A percentile compares a stretch with the other conserved stretches of the same genome.
Conservation (phyloP, 441 rosid species). For the Adansonia gregorii region DNA sequence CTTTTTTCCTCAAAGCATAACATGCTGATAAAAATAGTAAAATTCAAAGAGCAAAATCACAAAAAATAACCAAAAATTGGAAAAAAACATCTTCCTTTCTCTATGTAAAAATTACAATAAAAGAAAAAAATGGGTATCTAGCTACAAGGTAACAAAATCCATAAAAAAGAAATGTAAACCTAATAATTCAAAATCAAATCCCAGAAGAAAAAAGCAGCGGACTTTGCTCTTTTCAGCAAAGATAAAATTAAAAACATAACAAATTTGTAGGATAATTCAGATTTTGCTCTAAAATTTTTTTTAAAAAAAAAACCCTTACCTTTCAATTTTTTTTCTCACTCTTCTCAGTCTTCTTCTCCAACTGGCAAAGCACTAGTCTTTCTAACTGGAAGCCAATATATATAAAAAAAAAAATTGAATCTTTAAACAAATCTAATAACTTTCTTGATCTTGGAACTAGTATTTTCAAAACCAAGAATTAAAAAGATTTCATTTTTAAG, state of each 20-base stretch:
- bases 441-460: neutral
- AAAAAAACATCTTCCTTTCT: neutral
- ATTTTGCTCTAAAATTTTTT: constrained; percentile 13
- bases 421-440: neutral
- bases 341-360: neutral
- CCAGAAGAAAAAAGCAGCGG: neutral
- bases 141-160: neutral
- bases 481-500: neutral
- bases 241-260: neutral
- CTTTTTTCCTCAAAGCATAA: neutral
- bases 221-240: neutral
- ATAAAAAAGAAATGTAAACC: neutral
- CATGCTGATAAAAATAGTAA: neutral
- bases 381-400: neutral
- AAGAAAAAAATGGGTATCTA: neutral
- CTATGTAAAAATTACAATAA: neutral
- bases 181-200: neutral
- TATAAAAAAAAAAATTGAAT: neutral
- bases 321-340: constrained; percentile 2
- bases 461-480: neutral
- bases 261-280: neutral
- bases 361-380: constrained; percentile 16
- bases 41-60: constrained; percentile 9
- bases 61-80: neutral
- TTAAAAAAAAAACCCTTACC: neutral